Evolutionary conservation across 1,284 basidiomycete species (phyloP), one percentile per base, ranked within the genome.

Genomic region (Kalmanozyma brasiliensis): DNA sequence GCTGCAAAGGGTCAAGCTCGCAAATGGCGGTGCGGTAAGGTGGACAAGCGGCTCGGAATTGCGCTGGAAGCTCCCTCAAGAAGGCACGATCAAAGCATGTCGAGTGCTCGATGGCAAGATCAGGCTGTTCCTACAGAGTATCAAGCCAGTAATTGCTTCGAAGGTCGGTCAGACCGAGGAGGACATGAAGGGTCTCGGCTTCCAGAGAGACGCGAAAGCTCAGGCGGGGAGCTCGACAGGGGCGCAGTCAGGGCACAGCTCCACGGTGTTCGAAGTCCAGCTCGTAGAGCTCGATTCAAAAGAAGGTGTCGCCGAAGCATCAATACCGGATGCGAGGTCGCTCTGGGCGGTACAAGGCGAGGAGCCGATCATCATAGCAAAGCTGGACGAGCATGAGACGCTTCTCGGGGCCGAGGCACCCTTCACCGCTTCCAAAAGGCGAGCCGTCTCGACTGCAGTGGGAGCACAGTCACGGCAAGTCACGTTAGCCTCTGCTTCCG

Each of bases 401-500:
- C 42, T 68, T 8, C 49, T 72, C 1, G 40, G 45, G 29, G 49
- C 67, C 3, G 70, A 75, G 38, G 48, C 60, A 16, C 33, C 49
- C 20, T 66, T 57, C 45, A 9, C 35, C 14, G 20, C 8, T 30
- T 4, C 40, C 10, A n/a, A 29, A 17, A 23, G 33, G 2, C 13
- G 20, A 8, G n/a, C 3, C 43, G 19, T 8, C 11, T 53, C 29
- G 7, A 29, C 24, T 10, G 2, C 40, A 5, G 22, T 1, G 11
- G 20, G 20, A 10, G 14, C 17, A 3, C 16, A 20, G 19, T 36
- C 30, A 36, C 32, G 33, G 30, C n/a, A 26, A 35, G 38, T 8
- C 23, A 34, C n/a, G 20, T 11, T 38, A 16, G 9, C 33, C 43
- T 29, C 40, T 34, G 23, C 26, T 29, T 51, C 60, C 88, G 7